phyloP scores from a whole-genome alignment of 2,329 filamentous ascomycete species.

The Tolypocladium ophioglossoides region DNA sequence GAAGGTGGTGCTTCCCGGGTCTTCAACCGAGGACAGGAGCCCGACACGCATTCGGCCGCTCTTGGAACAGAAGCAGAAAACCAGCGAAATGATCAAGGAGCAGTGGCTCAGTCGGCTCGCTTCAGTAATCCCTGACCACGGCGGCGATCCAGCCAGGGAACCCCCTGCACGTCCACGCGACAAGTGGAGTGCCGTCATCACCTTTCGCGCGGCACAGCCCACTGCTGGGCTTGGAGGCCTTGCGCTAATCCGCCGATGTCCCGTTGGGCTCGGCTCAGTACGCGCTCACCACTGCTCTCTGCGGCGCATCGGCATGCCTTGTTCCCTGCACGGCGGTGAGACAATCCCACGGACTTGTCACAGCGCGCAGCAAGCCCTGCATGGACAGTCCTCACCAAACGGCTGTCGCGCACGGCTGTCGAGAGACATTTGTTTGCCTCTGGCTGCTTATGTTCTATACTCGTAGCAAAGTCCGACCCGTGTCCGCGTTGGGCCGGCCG shows the following conservation, averaged over 20 bases:
- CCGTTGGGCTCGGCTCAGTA: background rate
- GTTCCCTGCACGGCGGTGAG: background rate
- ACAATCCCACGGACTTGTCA: background rate
- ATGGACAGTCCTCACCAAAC: background rate
- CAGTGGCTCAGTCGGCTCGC: background rate
- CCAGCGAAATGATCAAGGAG: constrained; percentile 1
- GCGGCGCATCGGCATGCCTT: background rate
- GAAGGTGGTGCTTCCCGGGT: background rate
- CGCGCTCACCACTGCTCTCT: background rate
- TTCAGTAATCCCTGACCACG: background rate
- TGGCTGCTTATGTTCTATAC: background rate
- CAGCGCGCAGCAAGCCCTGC: background rate
- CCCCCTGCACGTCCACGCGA: constrained; percentile 1
- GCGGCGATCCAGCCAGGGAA: background rate
- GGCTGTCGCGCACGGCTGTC: background rate
- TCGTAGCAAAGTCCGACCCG: background rate
- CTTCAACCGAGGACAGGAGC: background rate
- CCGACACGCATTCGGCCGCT: background rate
- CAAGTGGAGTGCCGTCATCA: constrained; percentile 1
- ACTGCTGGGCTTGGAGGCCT: no score
- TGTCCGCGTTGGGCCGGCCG: background rate
- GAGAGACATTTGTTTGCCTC: background rate
- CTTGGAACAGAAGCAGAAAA: background rate
- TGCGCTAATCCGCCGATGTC: background rate
- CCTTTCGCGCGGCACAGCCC: background rate